Evolutionary conservation across 768 basidiomycete genomes (phyloP).

Genomic region (Tulasnella sp.): DNA sequence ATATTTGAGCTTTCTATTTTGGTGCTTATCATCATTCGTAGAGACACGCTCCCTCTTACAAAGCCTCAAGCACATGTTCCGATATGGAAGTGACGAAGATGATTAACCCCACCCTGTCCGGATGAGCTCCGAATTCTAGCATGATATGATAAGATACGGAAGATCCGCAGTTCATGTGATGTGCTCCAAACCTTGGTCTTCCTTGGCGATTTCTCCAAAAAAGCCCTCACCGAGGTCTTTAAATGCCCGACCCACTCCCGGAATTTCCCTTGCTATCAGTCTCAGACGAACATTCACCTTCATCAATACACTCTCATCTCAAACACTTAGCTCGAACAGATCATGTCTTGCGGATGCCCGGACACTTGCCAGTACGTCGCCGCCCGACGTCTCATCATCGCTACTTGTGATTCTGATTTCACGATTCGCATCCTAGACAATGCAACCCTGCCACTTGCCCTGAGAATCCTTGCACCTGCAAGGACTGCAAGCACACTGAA

Average conservation of each 20-base stretch:
- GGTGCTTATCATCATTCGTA: too few species aligned
- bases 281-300: not conserved
- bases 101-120: too few species aligned
- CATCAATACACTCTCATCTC: not conserved
- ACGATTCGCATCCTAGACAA: not conserved
- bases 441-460: not conserved
- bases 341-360: not conserved
- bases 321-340: not conserved
- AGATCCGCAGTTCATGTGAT: not conserved
- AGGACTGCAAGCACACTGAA: constrained; percentile 11
- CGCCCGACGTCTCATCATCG: not conserved
- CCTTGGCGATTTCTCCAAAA: not conserved
- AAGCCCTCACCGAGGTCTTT: not conserved
- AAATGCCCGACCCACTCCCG: not conserved
- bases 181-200: not conserved
- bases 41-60: too few species aligned
- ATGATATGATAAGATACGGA: not conserved
- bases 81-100: too few species aligned
- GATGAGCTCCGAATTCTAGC: too few species aligned
- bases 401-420: not conserved
- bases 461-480: not conserved
- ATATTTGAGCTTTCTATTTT: too few species aligned
- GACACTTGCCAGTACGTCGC: not conserved
- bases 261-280: not conserved
- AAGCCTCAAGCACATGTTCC: too few species aligned